Evolutionary conservation across 208 protist species (phyloP).

Genomic region (Angomonas deanei): DNA sequence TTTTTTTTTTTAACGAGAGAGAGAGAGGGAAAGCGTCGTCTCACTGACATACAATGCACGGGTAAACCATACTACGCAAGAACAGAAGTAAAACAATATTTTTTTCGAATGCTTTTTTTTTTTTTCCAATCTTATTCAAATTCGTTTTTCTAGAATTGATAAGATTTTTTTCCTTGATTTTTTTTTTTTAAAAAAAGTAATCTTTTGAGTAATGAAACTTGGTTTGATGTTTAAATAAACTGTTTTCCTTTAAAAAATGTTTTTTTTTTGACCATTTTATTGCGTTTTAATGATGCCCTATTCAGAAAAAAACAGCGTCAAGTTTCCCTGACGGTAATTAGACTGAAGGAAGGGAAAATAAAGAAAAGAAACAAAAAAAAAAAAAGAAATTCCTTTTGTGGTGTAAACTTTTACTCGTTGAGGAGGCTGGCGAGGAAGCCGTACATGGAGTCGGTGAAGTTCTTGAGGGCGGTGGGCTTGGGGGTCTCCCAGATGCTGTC

Average conservation of each 20-base stretch:
- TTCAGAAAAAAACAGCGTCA: too few species aligned
- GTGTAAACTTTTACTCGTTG: not conserved
- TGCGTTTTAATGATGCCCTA: conserved; percentile 14
- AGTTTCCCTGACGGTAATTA: not conserved
- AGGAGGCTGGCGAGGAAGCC: not conserved
- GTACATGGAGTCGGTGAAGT: conserved; percentile 2
- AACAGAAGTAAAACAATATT: not conserved
- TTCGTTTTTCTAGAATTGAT: too few species aligned
- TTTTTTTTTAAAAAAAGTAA: too few species aligned
- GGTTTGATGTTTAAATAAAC: too few species aligned
- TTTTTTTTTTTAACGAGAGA: not conserved
- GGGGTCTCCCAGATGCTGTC: conserved; percentile 7
- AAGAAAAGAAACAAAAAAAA: not conserved
- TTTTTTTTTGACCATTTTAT: conserved; percentile 9
- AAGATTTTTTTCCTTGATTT: too few species aligned
- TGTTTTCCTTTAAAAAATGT: too few species aligned
- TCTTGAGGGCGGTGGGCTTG: conserved; percentile 1
- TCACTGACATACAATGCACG: too few species aligned
- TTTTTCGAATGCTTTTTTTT: not conserved
- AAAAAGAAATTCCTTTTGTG: not conserved
- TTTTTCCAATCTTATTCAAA: too few species aligned
- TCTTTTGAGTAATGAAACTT: too few species aligned
- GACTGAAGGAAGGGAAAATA: not conserved
- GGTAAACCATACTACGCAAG: too few species aligned
- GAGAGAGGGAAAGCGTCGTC: not conserved